Evolutionary conservation across 2,329 filamentous ascomycete genomes (phyloP), one percentile per base, ranked within the genome.

Genomic region (Dactylella cylindrospora): DNA sequence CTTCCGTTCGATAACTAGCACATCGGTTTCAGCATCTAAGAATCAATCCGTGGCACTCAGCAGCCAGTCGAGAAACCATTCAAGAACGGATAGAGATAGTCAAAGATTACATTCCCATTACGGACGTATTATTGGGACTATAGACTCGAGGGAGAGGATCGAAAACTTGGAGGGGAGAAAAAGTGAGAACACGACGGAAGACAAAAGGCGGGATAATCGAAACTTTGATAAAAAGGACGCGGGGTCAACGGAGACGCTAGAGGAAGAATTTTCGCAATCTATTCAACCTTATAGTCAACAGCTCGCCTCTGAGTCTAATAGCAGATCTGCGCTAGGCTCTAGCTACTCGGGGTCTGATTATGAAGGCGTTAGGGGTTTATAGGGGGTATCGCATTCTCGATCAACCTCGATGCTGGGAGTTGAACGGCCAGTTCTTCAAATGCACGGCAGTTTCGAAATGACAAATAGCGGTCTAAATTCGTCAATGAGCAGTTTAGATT

Each of bases 1-100:
- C 31, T 51, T 60, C 31, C 32, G 54, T 9, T 60, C 54, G 35
- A 51, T 60, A 20, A 40, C 45, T 17, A 40, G 17, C 15, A 20
- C 45, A 7, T 36, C 38, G 8, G 33, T 33, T 26, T 43, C 43
- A 49, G 17, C 52, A 9, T 60, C 54, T 46, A 60, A 60, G 45
- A n/a, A 25, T 40, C 33, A 44, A 39, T 51, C 45, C 47, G 32
- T 50, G 40, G 45, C 40, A 32, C 45, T 60, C 25, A 32, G 36
- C 23, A 60, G 45, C 28, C 45, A 45, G 13, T 25, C 39, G 9
- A 60, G 32, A 35, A 35, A 31, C 29, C 54, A 60, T 35, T 33
- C 39, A 20, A 29, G 26, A 17, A 40, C 17, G 5, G 46, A 60
- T 20, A 26, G n/a, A 12, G 54, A 60, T 17, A 51, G 39, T 35